Percentiles rank a stretch among this genome's conserved stretches.
Evolutionary conservation across 495 filamentous ascomycete genomes (phyloP).

Genomic region (Xylaria venustula): DNA sequence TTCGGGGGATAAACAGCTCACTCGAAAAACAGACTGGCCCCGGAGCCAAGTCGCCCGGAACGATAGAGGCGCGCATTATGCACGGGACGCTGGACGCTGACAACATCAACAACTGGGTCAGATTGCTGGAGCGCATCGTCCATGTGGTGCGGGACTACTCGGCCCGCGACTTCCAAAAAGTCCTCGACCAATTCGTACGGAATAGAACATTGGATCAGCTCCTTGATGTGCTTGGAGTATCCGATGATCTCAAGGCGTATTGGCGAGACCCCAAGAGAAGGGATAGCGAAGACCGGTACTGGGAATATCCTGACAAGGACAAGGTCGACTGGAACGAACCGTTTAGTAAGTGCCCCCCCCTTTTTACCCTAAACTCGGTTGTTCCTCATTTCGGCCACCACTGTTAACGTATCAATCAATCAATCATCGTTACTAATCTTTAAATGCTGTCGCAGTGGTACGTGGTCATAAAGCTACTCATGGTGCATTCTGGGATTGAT

Average conservation of each 20-base stretch:
- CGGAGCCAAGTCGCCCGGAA: background rate
- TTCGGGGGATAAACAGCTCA: conserved; percentile 1
- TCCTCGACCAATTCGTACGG: background rate
- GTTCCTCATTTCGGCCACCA: background rate
- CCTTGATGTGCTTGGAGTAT: conserved; percentile 7
- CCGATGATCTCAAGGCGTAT: conserved; percentile 1
- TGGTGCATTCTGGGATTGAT: conserved; percentile 2
- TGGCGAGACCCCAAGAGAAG: conserved; percentile 8
- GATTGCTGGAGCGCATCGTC: conserved; percentile 9
- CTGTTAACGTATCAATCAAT: background rate
- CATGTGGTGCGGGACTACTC: conserved; percentile 2
- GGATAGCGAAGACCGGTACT: background rate
- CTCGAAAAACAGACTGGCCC: background rate
- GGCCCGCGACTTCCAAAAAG: background rate
- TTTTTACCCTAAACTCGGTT: no score
- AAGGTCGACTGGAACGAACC: conserved; percentile 19
- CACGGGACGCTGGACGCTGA: conserved; percentile 25
- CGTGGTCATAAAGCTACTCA: conserved; percentile 15
- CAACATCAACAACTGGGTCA: conserved; percentile 24
- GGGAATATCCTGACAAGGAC: conserved; percentile 20
- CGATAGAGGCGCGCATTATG: conserved; percentile 24
- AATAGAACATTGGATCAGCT: background rate
- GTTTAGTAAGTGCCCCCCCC: conserved; percentile 6
- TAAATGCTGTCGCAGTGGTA: background rate
- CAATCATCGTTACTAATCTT: background rate